Conservation (phyloP, 129 eudicot genomes). For the Mikania micrantha region DNA sequence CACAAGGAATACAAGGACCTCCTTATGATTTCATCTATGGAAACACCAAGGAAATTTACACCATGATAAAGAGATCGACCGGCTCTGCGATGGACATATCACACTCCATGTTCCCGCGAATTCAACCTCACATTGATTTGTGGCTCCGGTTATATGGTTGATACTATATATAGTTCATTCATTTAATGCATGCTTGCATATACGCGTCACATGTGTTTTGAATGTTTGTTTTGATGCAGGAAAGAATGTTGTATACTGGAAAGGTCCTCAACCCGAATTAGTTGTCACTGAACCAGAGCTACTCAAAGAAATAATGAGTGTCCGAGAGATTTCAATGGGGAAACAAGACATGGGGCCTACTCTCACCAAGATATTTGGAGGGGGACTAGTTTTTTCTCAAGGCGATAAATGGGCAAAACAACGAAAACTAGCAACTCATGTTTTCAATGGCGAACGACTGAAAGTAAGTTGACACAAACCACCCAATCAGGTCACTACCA, state of each 20-base stretch:
- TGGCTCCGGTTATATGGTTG: slow-evolving; percentile 22
- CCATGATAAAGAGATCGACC: neutral
- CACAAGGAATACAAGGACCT: slow-evolving; percentile 13
- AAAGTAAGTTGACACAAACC: neutral
- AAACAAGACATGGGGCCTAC: slow-evolving; percentile 11
- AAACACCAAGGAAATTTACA: slow-evolving; percentile 5
- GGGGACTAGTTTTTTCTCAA: slow-evolving; percentile 19
- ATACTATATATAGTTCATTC: too few relatives aligned
- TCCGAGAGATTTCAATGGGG: slow-evolving; percentile 8
- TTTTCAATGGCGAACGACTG: slow-evolving; percentile 34
- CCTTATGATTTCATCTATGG: slow-evolving; percentile 12
- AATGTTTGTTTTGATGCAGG: slow-evolving; percentile 18
- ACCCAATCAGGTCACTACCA: neutral
- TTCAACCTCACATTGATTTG: slow-evolving; percentile 16
- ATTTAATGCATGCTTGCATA: too few relatives aligned
- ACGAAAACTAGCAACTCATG: slow-evolving; percentile 36
- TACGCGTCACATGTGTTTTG: too few relatives aligned
- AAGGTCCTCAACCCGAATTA: slow-evolving; percentile 30
- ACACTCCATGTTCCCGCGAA: slow-evolving; percentile 4
- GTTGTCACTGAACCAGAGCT: slow-evolving; percentile 28
- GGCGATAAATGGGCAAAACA: slow-evolving; percentile 40
- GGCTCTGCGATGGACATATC: slow-evolving; percentile 19
- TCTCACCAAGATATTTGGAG: slow-evolving; percentile 27
- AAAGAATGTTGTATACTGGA: slow-evolving; percentile 28
- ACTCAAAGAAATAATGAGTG: slow-evolving; percentile 30